Percentiles rank a stretch among this genome's conserved stretches.
These are phyloP conservation scores for Xanthoconium separans DNA, from an alignment of 1,284 basidiomycete genomes.

Conservation along the genomic window DNA sequence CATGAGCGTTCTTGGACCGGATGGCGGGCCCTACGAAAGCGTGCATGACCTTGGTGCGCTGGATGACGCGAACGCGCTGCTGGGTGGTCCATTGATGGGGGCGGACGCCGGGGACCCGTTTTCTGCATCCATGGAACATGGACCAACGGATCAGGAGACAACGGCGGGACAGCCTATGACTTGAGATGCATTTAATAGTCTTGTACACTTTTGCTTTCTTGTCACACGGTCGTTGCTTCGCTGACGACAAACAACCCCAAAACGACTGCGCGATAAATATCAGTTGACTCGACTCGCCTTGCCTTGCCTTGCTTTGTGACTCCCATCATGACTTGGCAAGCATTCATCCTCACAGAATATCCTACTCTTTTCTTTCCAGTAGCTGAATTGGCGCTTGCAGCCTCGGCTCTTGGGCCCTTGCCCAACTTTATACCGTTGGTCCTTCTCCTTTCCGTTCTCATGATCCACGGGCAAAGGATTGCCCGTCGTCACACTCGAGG, in stretches of 20 bases:
- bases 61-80: conserved; percentile 45
- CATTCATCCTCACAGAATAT: conserved; percentile 23
- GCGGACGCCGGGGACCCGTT: conserved; percentile 56
- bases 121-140: conserved; percentile 26
- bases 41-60: conserved; percentile 58
- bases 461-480: conserved; percentile 49
- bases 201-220: background rate
- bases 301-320: background rate
- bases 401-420: conserved; percentile 48
- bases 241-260: conserved; percentile 26
- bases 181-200: background rate
- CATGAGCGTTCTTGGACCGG: conserved; percentile 61
- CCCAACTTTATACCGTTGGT: conserved; percentile 52
- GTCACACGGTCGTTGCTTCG: conserved; percentile 5
- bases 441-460: conserved; percentile 45
- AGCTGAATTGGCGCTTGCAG: conserved; percentile 37
- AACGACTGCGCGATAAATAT: conserved; percentile 21
- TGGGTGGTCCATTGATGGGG: conserved; percentile 64
- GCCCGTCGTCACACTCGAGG: conserved; percentile 36
- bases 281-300: background rate
- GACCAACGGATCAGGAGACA: conserved; percentile 12
- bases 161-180: conserved; percentile 12
- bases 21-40: conserved; percentile 56
- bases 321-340: conserved; percentile 24
- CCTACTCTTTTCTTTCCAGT: conserved; percentile 37